Conservation (phyloP, 2,329 filamentous ascomycete species). For the Paraphoma sp. region DNA sequence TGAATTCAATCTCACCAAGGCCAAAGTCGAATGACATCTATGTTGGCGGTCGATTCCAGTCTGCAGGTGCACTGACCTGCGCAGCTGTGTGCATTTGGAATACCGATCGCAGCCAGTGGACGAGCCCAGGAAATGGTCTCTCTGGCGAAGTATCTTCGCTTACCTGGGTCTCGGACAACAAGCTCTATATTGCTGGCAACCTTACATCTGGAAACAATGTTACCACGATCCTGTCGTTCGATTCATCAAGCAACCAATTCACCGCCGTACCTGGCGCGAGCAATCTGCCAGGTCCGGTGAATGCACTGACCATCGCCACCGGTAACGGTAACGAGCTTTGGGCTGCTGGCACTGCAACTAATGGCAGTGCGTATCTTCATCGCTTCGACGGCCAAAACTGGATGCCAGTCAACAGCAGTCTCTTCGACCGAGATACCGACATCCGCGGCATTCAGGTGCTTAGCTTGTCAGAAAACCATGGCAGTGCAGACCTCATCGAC, state of each 20-base stretch:
- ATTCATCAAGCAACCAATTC: constrained; percentile 72
- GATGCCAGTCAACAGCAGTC: constrained; percentile 63
- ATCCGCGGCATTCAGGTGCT: constrained; percentile 86
- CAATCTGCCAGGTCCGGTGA: constrained; percentile 79
- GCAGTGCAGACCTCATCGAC: constrained; percentile 67
- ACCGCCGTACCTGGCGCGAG: constrained; percentile 65
- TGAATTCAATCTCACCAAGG: constrained; percentile 77
- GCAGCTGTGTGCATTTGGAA: constrained; percentile 82
- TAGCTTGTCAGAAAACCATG: constrained; percentile 72
- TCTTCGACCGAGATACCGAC: constrained; percentile 68
- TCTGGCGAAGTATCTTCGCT: constrained; percentile 74
- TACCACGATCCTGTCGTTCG: constrained; percentile 75
- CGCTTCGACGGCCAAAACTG: constrained; percentile 80
- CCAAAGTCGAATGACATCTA: constrained; percentile 77
- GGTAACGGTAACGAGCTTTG: constrained; percentile 77
- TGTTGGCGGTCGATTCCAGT: constrained; percentile 84
- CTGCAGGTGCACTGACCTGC: constrained; percentile 82
- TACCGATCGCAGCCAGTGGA: constrained; percentile 76
- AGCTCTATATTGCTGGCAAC: constrained; percentile 79
- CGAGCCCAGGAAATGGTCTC: constrained; percentile 74
- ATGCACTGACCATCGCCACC: constrained; percentile 76
- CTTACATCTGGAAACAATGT: constrained; percentile 71
- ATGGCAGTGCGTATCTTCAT: constrained; percentile 77
- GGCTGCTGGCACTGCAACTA: constrained; percentile 74
- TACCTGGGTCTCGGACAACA: constrained; percentile 75